A percentile compares a stretch with the other conserved stretches of the same genome.
Evolutionary conservation across 306 rosid species (phyloP).

Genomic region (Castanospermum australe): DNA sequence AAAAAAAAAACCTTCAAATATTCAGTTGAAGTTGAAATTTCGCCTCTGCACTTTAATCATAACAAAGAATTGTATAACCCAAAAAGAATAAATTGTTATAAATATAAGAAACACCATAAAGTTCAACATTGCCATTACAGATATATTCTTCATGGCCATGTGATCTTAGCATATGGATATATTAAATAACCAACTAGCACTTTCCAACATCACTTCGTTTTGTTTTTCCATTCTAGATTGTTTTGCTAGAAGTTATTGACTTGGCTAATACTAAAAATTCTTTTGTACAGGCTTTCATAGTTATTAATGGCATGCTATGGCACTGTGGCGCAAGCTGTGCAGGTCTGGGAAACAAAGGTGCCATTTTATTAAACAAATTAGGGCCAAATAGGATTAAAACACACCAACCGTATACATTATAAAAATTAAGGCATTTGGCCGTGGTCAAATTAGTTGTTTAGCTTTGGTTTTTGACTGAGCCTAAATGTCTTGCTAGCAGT

Average conservation of each 20-base stretch:
- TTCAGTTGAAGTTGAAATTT: slow-evolving; percentile 17
- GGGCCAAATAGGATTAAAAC: no score
- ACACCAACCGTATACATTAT: no score
- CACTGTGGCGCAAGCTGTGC: no score
- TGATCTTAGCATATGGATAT: background rate
- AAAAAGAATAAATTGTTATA: background rate
- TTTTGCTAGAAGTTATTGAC: background rate
- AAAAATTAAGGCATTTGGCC: no score
- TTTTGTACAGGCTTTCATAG: background rate
- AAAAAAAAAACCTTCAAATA: slow-evolving; percentile 1
- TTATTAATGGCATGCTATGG: no score
- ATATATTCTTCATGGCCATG: background rate
- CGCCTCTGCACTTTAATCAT: slow-evolving; percentile 3
- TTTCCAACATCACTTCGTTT: background rate
- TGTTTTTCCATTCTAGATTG: slow-evolving; percentile 12
- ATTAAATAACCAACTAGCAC: slow-evolving; percentile 8
- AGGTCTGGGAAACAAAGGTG: no score
- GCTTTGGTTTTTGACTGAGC: no score
- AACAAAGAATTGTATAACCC: background rate
- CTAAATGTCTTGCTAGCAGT: no score
- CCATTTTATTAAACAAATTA: no score
- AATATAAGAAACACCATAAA: background rate
- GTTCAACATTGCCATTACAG: background rate
- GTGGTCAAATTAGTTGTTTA: no score
- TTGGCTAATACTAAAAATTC: background rate